Conservation (phyloP, 495 filamentous ascomycete species). For the Tricharina praecox region DNA sequence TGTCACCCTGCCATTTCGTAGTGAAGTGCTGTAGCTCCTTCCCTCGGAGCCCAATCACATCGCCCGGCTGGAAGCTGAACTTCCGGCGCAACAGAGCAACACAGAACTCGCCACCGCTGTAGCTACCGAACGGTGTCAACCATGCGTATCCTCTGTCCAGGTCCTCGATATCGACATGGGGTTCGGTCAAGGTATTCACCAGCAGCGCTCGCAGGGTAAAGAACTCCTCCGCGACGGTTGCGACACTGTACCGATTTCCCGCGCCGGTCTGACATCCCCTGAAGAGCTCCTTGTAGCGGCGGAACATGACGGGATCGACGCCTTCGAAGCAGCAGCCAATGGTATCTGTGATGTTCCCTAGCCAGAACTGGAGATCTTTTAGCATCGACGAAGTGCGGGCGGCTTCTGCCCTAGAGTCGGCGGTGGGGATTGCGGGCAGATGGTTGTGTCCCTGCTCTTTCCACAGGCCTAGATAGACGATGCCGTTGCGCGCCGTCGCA, state of each 20-base stretch:
- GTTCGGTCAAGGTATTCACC: not conserved
- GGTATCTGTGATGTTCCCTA: not conserved
- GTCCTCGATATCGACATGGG: not conserved
- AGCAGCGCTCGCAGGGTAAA: not conserved
- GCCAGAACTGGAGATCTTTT: not conserved
- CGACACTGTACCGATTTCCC: not conserved
- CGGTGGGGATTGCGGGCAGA: not conserved
- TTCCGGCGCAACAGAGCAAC: not conserved
- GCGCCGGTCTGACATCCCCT: not conserved
- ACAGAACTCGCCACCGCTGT: not conserved
- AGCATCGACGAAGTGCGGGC: not conserved
- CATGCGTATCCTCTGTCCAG: not conserved
- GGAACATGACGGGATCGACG: not conserved
- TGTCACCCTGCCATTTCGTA: not conserved
- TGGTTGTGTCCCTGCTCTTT: not conserved
- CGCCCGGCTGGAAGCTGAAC: not conserved
- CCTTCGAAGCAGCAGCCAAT: not conserved
- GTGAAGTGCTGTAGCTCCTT: not conserved
- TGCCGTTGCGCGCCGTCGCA: not conserved
- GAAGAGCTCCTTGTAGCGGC: not conserved
- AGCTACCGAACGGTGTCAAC: not conserved
- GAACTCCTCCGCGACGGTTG: not conserved
- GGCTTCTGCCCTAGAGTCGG: not conserved
- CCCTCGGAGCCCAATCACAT: not conserved
- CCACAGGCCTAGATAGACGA: not conserved